Evolutionary conservation across 2,329 filamentous ascomycete species (phyloP).

Genomic region (Moelleriella libera): DNA sequence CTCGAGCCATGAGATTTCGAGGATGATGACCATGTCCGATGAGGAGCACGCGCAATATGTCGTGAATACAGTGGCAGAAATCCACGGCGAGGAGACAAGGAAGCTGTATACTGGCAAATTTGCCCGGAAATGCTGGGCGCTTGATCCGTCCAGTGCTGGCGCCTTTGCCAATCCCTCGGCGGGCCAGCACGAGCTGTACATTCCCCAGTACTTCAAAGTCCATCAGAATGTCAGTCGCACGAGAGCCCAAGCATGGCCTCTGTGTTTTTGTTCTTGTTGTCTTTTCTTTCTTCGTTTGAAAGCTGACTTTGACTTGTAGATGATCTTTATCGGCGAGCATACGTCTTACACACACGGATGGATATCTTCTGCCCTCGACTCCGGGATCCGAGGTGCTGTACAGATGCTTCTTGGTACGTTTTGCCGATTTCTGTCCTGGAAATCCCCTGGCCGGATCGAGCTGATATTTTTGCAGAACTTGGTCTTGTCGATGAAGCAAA

Average conservation of each 20-base stretch:
- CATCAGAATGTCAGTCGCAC: slow-evolving; percentile 32
- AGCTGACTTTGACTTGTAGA: slow-evolving; percentile 15
- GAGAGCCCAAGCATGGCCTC: neutral
- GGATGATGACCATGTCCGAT: slow-evolving; percentile 28
- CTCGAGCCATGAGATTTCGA: slow-evolving; percentile 22
- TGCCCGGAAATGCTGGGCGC: slow-evolving; percentile 50
- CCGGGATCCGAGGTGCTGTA: slow-evolving; percentile 48
- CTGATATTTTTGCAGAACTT: slow-evolving; percentile 23
- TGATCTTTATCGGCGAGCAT: slow-evolving; percentile 58
- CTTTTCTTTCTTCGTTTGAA: neutral
- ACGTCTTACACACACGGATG: slow-evolving; percentile 60
- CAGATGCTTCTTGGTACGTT: slow-evolving; percentile 40
- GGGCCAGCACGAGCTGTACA: slow-evolving; percentile 54
- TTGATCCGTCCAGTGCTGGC: slow-evolving; percentile 45
- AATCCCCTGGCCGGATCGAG: neutral
- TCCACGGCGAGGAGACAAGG: slow-evolving; percentile 46
- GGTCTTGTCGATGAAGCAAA: slow-evolving; percentile 59
- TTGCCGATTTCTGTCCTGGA: no score
- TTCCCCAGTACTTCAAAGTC: slow-evolving; percentile 60
- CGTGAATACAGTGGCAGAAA: slow-evolving; percentile 50
- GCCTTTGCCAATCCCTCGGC: slow-evolving; percentile 47
- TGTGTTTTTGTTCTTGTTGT: neutral
- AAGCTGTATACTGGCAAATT: slow-evolving; percentile 53
- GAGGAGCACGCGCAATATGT: slow-evolving; percentile 48
- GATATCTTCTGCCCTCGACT: slow-evolving; percentile 55